Conservation (phyloP, 257 asterid genomes). For the Solanum medicagineum region DNA sequence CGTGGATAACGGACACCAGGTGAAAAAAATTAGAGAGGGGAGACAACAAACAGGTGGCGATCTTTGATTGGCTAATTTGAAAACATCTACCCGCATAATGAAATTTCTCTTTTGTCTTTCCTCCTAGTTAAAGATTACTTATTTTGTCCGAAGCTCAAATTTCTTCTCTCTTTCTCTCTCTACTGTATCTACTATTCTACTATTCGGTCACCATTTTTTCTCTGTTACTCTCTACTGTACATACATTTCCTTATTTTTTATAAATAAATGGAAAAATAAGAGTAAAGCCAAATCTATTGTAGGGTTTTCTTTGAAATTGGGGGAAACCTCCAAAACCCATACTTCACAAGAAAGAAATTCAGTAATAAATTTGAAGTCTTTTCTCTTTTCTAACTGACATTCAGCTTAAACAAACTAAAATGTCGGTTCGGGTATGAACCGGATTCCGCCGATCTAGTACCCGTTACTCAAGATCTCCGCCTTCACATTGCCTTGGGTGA, state of each 20-base stretch:
- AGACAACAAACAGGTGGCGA: neutral
- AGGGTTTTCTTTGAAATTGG: slow-evolving; percentile 17
- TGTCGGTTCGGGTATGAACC: slow-evolving; percentile 11
- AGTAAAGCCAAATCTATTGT: slow-evolving; percentile 20
- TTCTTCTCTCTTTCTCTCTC: neutral
- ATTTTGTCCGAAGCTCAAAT: neutral
- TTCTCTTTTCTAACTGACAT: neutral
- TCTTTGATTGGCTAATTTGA: neutral
- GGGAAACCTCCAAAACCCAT: neutral
- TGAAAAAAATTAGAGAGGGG: neutral
- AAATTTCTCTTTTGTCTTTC: slow-evolving; percentile 2
- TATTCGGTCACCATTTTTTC: neutral
- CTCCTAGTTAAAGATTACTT: neutral
- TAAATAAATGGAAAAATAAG: neutral
- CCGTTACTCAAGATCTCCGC: slow-evolving; percentile 38
- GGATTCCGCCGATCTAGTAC: slow-evolving; percentile 32
- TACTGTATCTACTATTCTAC: neutral
- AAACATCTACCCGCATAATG: neutral
- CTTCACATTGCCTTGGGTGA: slow-evolving; percentile 29
- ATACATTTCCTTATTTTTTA: neutral
- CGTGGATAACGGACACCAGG: accelerated
- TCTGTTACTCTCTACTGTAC: neutral
- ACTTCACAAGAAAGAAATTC: neutral
- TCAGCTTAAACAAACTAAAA: neutral
- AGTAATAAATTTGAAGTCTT: neutral